Evolutionary conservation across 2,329 filamentous ascomycete species (phyloP).

Genomic region (Berkeleyomyces basicola): DNA sequence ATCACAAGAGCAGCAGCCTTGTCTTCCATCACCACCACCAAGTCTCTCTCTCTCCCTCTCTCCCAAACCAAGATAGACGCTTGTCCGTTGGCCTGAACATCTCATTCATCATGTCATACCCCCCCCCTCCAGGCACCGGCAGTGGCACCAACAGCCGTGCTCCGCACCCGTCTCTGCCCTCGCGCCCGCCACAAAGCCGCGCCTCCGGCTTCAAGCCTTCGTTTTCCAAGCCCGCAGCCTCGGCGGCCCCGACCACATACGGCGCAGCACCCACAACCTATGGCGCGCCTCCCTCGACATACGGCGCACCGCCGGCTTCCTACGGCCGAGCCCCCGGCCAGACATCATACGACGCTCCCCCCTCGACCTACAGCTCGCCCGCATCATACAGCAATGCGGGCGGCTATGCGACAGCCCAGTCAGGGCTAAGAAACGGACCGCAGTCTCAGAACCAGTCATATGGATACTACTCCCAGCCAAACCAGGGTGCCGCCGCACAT

Average conservation of each 20-base stretch:
- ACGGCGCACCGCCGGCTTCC: conserved; percentile 1
- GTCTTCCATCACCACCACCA: too few species aligned
- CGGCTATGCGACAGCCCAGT: conserved; percentile 19
- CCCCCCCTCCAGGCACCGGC: conserved; percentile 63
- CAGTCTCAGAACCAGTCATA: neutral
- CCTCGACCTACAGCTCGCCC: conserved; percentile 22
- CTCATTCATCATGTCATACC: conserved; percentile 69
- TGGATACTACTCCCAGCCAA: conserved; percentile 11
- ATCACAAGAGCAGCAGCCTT: neutral
- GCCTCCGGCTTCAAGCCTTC: conserved; percentile 31
- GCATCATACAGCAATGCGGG: conserved; percentile 17
- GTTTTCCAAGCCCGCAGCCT: conserved; percentile 26
- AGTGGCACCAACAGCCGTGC: conserved; percentile 4
- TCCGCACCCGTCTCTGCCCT: conserved; percentile 50
- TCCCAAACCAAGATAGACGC: neutral
- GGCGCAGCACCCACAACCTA: conserved; percentile 26
- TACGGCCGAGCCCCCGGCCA: conserved; percentile 16
- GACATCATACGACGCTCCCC: conserved; percentile 29
- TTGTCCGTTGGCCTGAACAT: neutral
- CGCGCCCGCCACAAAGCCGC: conserved; percentile 52
- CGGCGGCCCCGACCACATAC: conserved; percentile 25
- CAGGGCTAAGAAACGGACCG: neutral
- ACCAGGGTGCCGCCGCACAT: conserved; percentile 15
- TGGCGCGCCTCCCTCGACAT: conserved; percentile 15
- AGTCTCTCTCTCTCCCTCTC: neutral